phyloP scores from a whole-genome alignment of 2,329 filamentous ascomycete genomes.

The Coniochaeta hoffmannii region DNA sequence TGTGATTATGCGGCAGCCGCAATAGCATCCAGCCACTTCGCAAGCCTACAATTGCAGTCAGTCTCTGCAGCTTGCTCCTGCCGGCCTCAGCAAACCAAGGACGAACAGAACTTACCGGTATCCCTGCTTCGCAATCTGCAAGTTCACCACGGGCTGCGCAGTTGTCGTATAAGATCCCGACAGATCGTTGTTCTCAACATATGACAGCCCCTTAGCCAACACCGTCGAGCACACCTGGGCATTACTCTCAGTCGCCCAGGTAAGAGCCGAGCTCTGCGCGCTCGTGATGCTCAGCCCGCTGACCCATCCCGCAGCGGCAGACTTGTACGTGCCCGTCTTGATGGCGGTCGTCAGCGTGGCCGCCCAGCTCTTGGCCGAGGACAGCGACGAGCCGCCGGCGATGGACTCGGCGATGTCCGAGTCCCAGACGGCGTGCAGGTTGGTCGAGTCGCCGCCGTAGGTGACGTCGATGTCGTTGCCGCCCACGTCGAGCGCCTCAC shows the following conservation, averaged over 20 bases:
- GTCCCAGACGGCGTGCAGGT: constrained; percentile 57
- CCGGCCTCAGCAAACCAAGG: not conserved
- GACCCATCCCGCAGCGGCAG: constrained; percentile 26
- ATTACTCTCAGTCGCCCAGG: constrained; percentile 34
- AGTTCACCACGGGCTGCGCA: constrained; percentile 29
- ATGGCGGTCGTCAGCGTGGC: constrained; percentile 26
- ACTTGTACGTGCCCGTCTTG: constrained; percentile 27
- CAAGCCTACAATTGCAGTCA: constrained; percentile 14
- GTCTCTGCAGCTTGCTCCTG: constrained; percentile 4
- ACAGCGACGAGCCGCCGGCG: constrained; percentile 25
- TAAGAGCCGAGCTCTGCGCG: constrained; percentile 22
- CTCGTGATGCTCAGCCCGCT: constrained; percentile 24
- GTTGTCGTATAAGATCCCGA: constrained; percentile 30
- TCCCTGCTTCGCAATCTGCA: constrained; percentile 38
- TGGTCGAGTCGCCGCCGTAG: constrained; percentile 43
- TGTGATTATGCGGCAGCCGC: constrained; percentile 9
- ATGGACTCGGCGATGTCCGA: constrained; percentile 44
- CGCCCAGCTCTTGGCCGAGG: constrained; percentile 31
- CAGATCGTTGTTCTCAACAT: constrained; percentile 31
- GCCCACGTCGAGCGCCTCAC: constrained; percentile 42
- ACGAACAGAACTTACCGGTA: constrained; percentile 19
- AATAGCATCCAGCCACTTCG: constrained; percentile 25
- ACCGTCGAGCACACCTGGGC: constrained; percentile 35
- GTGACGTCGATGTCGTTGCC: constrained; percentile 50
- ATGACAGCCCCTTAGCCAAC: constrained; percentile 26